Conservation (phyloP, 768 basidiomycete genomes). For the Mycena venus region DNA sequence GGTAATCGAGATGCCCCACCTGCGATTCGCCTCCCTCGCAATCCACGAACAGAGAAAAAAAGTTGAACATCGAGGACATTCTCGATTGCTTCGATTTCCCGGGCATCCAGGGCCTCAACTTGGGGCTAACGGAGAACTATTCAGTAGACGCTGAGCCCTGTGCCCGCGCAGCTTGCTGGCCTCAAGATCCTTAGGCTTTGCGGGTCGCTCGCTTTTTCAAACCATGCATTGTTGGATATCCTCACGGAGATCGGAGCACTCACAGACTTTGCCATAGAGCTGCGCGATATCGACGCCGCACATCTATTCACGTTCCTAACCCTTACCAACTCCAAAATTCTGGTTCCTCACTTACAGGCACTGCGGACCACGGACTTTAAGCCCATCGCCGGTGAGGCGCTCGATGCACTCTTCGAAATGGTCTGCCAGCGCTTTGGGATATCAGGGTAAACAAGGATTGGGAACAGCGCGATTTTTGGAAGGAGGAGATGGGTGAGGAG, state of each 20-base stretch:
- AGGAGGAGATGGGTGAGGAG: background rate
- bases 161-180: background rate
- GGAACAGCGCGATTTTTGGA: background rate
- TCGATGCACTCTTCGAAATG: background rate
- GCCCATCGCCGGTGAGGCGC: background rate
- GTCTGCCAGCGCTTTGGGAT: background rate
- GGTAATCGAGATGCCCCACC: background rate
- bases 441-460: background rate
- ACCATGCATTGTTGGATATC: background rate
- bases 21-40: conserved; percentile 2
- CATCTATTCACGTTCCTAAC: background rate
- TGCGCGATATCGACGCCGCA: background rate
- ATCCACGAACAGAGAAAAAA: background rate
- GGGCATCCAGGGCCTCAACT: background rate
- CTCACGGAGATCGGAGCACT: background rate
- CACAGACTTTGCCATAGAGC: background rate
- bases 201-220: background rate
- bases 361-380: background rate
- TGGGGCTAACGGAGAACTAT: background rate
- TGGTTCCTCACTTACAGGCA: background rate
- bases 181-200: conserved; percentile 9
- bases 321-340: background rate
- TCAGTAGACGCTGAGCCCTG: background rate
- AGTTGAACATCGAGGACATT: background rate
- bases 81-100: conserved; percentile 4